Evolutionary conservation across 345 rosid genomes (phyloP).

Genomic region (Chamaenerion angustifolium): DNA sequence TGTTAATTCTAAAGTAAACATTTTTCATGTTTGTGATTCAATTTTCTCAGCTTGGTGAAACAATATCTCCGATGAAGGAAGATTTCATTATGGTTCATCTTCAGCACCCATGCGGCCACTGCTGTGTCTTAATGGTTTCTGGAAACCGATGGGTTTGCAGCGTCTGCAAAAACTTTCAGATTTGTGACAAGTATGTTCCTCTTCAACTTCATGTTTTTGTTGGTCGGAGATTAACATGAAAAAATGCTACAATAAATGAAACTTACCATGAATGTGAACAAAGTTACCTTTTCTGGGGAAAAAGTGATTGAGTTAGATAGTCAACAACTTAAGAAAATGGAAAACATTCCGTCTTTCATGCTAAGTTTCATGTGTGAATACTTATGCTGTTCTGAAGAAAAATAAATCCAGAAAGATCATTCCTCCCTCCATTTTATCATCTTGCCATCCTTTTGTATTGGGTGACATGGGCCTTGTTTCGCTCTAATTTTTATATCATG

Average conservation of each 20-base stretch:
- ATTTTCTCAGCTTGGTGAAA: conserved; percentile 85
- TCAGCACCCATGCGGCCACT: conserved; percentile 84
- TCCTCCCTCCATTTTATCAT: too few relatives aligned
- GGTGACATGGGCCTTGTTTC: too few relatives aligned
- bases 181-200: conserved; percentile 77
- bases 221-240: conserved; percentile 1
- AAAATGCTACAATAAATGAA: not conserved
- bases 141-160: conserved; percentile 88
- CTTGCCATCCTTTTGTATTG: not conserved
- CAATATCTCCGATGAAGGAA: conserved; percentile 95
- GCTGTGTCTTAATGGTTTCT: conserved; percentile 79
- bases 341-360: too few relatives aligned
- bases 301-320: too few relatives aligned
- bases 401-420: too few relatives aligned
- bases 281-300: too few relatives aligned
- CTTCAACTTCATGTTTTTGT: not conserved
- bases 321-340: too few relatives aligned
- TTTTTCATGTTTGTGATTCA: not conserved
- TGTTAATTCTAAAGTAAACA: too few relatives aligned
- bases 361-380: too few relatives aligned
- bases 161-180: conserved; percentile 83
- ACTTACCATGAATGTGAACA: too few relatives aligned
- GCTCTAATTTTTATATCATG: conserved; percentile 9
- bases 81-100: conserved; percentile 99
- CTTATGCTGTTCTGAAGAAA: too few relatives aligned